Percentiles rank a stretch among this genome's conserved stretches.
These are phyloP conservation scores for Aspergillus terreus DNA, from an alignment of 2,329 filamentous ascomycete genomes.

Conservation along the genomic window DNA sequence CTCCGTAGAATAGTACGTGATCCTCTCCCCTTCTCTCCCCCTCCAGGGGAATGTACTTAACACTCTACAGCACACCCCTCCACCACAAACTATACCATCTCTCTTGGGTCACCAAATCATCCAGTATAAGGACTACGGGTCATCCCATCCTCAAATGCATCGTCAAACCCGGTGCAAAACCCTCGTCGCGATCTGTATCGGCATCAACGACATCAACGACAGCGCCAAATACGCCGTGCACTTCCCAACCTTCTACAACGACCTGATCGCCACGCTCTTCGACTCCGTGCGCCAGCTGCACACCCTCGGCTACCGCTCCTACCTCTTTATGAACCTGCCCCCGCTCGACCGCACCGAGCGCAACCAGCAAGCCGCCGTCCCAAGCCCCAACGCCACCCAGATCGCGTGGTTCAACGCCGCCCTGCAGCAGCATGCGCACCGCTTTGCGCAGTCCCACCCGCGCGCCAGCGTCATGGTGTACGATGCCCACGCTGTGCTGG, in stretches of 20 bases:
- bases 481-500: constrained; percentile 43
- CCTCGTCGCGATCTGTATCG: constrained; percentile 54
- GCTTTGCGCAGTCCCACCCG: constrained; percentile 30
- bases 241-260: constrained; percentile 46
- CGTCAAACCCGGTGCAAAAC: constrained; percentile 29
- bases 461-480: constrained; percentile 42
- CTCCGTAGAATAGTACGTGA: constrained; percentile 36
- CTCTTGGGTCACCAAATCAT: constrained; percentile 49
- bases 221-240: constrained; percentile 41
- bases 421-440: constrained; percentile 30
- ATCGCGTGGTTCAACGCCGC: constrained; percentile 45
- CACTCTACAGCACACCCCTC: constrained; percentile 39
- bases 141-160: constrained; percentile 36
- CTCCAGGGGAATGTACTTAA: background rate
- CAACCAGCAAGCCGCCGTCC: constrained; percentile 30
- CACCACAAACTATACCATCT: constrained; percentile 51
- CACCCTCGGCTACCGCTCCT: constrained; percentile 42
- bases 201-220: constrained; percentile 56
- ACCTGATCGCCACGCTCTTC: constrained; percentile 42
- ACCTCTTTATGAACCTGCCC: constrained; percentile 51
- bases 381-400: constrained; percentile 46
- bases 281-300: constrained; percentile 40
- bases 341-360: constrained; percentile 46
- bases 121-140: constrained; percentile 48
- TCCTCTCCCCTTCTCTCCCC: background rate